A percentile compares a stretch with the other conserved stretches of the same genome.
Evolutionary conservation across 306 rosid species (phyloP).

Genomic region (Ammopiptanthus mongolicus): DNA sequence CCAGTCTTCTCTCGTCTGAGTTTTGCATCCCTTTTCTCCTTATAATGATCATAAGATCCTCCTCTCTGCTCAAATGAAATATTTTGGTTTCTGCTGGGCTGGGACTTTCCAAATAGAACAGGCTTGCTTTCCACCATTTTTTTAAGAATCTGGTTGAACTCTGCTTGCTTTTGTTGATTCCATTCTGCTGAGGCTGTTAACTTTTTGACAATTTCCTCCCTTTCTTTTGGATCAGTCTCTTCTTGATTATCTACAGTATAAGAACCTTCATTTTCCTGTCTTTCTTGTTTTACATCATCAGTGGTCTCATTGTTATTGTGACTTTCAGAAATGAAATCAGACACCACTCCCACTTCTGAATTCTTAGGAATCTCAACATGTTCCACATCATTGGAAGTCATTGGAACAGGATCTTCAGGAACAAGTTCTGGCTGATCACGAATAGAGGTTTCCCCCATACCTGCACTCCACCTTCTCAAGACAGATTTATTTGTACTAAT

Average conservation of each 20-base stretch:
- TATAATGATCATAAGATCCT: slow-evolving; percentile 71
- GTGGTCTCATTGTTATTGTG: slow-evolving; percentile 32
- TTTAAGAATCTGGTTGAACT: slow-evolving; percentile 74
- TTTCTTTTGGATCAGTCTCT: slow-evolving; percentile 33
- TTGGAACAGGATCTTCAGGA: slow-evolving; percentile 42
- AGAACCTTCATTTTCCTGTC: slow-evolving; percentile 38
- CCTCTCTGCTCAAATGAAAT: slow-evolving; percentile 64
- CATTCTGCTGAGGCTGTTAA: slow-evolving; percentile 64
- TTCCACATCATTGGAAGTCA: slow-evolving; percentile 34
- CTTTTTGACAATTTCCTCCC: slow-evolving; percentile 38
- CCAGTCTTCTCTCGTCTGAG: slow-evolving; percentile 58
- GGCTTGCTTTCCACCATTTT: slow-evolving; percentile 77
- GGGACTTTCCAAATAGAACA: slow-evolving; percentile 46
- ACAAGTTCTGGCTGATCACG: slow-evolving; percentile 46
- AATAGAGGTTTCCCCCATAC: slow-evolving; percentile 65
- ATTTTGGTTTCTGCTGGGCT: slow-evolving; percentile 54
- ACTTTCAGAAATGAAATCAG: slow-evolving; percentile 39
- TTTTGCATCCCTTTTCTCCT: slow-evolving; percentile 85
- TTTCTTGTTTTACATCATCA: slow-evolving; percentile 38
- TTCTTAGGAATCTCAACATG: slow-evolving; percentile 28
- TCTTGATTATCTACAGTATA: slow-evolving; percentile 36
- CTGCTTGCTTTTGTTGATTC: slow-evolving; percentile 74
- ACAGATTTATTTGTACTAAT: slow-evolving; percentile 70
- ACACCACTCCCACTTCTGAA: slow-evolving; percentile 32
- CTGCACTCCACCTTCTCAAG: slow-evolving; percentile 95